Evolutionary conservation across 2,329 filamentous ascomycete genomes (phyloP).

Genomic region (Ambrosiella beaveri): DNA sequence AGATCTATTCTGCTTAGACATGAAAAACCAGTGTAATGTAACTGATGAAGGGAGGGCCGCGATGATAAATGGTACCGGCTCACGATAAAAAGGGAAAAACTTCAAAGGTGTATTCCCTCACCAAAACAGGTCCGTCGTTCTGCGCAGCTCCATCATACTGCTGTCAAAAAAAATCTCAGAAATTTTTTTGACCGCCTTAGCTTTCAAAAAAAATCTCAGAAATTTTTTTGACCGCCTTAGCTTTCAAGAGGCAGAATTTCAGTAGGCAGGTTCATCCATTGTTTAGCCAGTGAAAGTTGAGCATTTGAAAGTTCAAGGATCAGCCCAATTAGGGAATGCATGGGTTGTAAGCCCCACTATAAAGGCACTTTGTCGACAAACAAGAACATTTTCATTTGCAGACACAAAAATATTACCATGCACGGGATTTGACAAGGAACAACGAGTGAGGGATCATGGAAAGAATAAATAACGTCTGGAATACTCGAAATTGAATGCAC

Average conservation of each 20-base stretch:
- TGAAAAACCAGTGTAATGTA: neutral
- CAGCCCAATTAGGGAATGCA: neutral
- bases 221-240: conserved; percentile 13
- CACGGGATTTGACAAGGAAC: neutral
- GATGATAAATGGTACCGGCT: conserved; percentile 1
- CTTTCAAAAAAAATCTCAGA: conserved; percentile 11
- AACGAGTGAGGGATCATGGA: neutral
- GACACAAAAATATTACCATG: neutral
- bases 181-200: conserved; percentile 13
- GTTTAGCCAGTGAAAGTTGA: conserved; percentile 7
- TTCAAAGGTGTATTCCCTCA: conserved; percentile 1
- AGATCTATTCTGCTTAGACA: neutral
- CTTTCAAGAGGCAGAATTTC: conserved; percentile 9
- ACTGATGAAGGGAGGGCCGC: conserved; percentile 1
- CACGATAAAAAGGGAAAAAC: conserved; percentile 3
- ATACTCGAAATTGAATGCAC: too few species aligned
- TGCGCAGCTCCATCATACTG: neutral
- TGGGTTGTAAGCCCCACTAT: neutral
- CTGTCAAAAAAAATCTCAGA: conserved; percentile 11
- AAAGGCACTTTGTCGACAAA: neutral
- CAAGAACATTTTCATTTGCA: neutral
- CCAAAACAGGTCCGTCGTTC: neutral
- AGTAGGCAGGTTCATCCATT: neutral
- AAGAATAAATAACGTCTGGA: too few species aligned
- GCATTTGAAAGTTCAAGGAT: neutral